phyloP scores from a whole-genome alignment of 176 grass and related monocot genomes.

The Aegilops sharonensis region DNA sequence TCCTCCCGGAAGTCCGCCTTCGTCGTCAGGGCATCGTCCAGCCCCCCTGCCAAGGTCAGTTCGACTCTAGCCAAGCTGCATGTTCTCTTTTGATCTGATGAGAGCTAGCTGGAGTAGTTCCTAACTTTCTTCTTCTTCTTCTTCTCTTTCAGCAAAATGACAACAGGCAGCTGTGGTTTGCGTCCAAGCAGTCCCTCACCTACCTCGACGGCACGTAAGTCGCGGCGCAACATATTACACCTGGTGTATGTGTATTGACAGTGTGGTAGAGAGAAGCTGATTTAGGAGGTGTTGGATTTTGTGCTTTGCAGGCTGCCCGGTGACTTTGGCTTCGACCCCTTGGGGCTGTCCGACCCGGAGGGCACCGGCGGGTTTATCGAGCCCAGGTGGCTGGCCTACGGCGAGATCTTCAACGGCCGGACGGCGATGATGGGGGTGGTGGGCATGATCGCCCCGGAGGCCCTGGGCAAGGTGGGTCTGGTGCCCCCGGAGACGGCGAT shows the following conservation, averaged over 20 bases:
- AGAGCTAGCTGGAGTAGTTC: neutral
- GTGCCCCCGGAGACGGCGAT: conserved; percentile 82
- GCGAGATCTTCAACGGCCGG: conserved; percentile 90
- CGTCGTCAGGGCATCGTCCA: conserved; percentile 73
- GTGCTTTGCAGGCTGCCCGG: conserved; percentile 65
- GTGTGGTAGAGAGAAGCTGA: neutral
- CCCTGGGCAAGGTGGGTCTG: conserved; percentile 62
- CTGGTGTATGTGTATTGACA: too few relatives aligned
- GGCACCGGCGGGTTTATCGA: conserved; percentile 97
- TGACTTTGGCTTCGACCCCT: conserved; percentile 80
- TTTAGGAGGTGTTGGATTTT: neutral
- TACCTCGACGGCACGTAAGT: conserved; percentile 92
- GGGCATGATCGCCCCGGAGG: conserved; percentile 69
- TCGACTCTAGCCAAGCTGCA: neutral
- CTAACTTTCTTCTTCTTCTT: neutral
- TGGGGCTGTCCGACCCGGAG: conserved; percentile 93
- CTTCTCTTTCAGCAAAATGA: conserved; percentile 61
- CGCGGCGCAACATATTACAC: neutral
- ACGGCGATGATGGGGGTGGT: conserved; percentile 79
- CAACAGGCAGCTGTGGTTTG: conserved; percentile 93
- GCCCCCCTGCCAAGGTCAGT: conserved; percentile 78
- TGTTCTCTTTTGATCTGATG: neutral
- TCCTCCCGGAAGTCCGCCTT: conserved; percentile 61
- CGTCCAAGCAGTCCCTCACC: conserved; percentile 88
- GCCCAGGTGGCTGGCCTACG: conserved; percentile 90